phyloP scores from a whole-genome alignment of 768 basidiomycete species.

The Boletus rufocinnamomeus region DNA sequence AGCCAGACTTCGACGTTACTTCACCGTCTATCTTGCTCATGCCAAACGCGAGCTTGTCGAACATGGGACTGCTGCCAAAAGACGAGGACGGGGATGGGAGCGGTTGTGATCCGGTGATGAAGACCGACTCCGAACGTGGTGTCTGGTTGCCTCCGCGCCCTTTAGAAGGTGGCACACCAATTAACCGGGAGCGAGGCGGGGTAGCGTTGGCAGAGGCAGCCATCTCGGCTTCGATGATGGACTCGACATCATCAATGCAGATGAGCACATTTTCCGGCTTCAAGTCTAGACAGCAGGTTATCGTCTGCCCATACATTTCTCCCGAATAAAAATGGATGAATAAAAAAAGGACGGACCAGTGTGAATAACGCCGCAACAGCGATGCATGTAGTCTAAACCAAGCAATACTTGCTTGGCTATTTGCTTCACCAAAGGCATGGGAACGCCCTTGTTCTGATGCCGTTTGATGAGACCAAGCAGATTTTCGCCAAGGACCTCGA shows the following conservation, averaged over 20 bases:
- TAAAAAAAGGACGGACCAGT: constrained; percentile 56
- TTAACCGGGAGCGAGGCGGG: constrained; percentile 58
- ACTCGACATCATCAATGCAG: constrained; percentile 94
- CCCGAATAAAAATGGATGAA: background rate
- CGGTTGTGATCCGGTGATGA: constrained; percentile 93
- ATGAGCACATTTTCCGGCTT: constrained; percentile 99
- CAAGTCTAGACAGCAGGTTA: constrained; percentile 56
- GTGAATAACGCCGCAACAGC: constrained; percentile 96
- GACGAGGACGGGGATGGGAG: constrained; percentile 84
- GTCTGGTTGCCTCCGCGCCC: constrained; percentile 97
- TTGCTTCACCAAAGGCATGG: constrained; percentile 89
- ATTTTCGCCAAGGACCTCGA: constrained; percentile 98
- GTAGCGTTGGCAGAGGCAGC: constrained; percentile 41
- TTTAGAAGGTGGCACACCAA: constrained; percentile 91
- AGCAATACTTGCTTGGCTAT: constrained; percentile 96
- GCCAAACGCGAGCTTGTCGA: constrained; percentile 88
- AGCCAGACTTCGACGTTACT: constrained; percentile 38
- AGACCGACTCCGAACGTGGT: constrained; percentile 75
- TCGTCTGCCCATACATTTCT: background rate
- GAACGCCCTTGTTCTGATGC: constrained; percentile 97
- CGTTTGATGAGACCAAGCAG: constrained; percentile 95
- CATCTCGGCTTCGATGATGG: constrained; percentile 85
- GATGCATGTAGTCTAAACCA: constrained; percentile 97
- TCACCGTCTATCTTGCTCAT: constrained; percentile 86
- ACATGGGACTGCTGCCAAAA: constrained; percentile 64